Base-by-base conservation (phyloP, 352 stramenopile genomes). In the Phytophthora pini region DNA sequence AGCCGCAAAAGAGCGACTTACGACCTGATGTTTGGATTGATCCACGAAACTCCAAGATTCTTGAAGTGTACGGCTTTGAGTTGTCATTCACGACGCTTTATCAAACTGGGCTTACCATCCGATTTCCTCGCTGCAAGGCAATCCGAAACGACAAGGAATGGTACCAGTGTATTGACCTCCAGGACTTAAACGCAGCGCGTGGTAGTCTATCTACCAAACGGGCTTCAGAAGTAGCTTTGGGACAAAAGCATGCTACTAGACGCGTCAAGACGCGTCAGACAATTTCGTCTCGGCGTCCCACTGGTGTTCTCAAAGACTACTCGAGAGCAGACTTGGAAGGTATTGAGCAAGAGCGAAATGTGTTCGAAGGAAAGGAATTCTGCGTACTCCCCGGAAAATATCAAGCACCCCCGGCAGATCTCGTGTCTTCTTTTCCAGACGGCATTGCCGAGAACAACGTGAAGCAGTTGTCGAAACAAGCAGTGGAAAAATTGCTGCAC, bases 31-130 rank as follows among this genome's bases (percentile, higher is more conserved):
- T 95, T 13, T 94, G 85, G 88, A 90, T 95, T 50, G 82, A 91
- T 8, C 88, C 86, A 43, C 80, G 86, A 15, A 74, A 89, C 49
- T 95, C 88, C 4, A 93, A 93, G 51, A 82, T 93, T 34, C 70
- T 95, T 12, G 86, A 95, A 69, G 79, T 95, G 6, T 95, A 93
- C 39, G 88, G 88, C 9, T 95, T 95, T 62, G 88, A 95, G 58
- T 61, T 95, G 29, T 92, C 88, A 40, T 93, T 87, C 58, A 84
- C 88, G 31, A 90, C 80, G 20, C 59, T 93, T 13, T 95, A 94
- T 57, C 79, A 93, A 39, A 93, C 88, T 12, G 84, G 84, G 1
- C 64, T 95, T 27, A 95, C 88, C 1, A 75, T 95, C 29, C 86
- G 88, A 7, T 95, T 94, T 44, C 86, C 88, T 20, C 82, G 88